A percentile compares a stretch with the other conserved stretches of the same genome.
These are phyloP conservation scores for Syncephalastrum sp. DNA, from an alignment of 371 early-diverging fungal genomes.

Conservation along the genomic window DNA sequence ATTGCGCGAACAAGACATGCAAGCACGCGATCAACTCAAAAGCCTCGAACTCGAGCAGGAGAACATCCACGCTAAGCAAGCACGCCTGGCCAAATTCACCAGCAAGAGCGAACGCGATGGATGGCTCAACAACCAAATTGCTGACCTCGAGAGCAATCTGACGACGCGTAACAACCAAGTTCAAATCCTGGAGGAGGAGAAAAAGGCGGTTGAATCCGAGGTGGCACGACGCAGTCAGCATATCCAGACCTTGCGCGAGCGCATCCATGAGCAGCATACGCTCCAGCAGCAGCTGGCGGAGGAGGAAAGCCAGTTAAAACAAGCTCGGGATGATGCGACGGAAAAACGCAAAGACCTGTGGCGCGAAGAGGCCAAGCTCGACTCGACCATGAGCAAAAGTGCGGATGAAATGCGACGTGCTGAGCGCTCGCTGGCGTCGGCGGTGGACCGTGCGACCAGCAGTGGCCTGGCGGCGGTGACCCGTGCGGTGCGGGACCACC, in stretches of 20 bases:
- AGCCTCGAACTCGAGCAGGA: conserved; percentile 50
- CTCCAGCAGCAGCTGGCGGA: conserved; percentile 31
- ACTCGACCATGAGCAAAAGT: conserved; percentile 63
- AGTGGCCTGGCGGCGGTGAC: conserved; percentile 74
- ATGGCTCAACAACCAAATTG: conserved; percentile 73
- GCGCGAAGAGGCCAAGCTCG: conserved; percentile 86
- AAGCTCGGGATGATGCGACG: conserved; percentile 62
- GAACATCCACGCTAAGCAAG: conserved; percentile 79
- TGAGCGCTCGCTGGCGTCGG: conserved; percentile 69
- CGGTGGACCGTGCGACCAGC: conserved; percentile 79
- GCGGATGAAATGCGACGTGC: conserved; percentile 75
- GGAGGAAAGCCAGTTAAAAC: conserved; percentile 23
- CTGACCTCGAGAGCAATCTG: conserved; percentile 53
- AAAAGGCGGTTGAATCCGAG: conserved; percentile 25
- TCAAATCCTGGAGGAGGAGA: conserved; percentile 20
- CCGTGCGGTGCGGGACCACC: conserved; percentile 60
- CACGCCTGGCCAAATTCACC: conserved; percentile 74
- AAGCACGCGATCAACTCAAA: conserved; percentile 17
- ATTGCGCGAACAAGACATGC: conserved; percentile 40
- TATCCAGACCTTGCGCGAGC: conserved; percentile 45
- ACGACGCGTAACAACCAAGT: conserved; percentile 53
- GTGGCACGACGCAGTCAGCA: conserved; percentile 16
- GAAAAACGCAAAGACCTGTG: conserved; percentile 84
- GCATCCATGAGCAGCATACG: conserved; percentile 36
- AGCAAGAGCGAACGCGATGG: conserved; percentile 71